phyloP scores from a whole-genome alignment of 257 asterid genomes.

The Capsicum baccatum region DNA sequence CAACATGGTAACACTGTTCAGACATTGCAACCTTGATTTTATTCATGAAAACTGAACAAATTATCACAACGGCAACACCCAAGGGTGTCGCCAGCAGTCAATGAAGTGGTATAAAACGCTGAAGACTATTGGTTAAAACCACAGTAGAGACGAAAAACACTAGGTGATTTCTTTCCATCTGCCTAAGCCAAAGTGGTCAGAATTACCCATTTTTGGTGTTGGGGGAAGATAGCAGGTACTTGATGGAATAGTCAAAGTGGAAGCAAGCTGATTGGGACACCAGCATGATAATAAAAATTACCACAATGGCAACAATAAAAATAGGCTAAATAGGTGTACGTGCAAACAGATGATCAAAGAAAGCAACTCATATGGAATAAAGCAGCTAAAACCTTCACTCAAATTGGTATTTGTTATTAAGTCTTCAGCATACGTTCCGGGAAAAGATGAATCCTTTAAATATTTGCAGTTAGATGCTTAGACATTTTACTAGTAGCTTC shows the following conservation, averaged over 20 bases:
- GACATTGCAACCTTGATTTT: background rate
- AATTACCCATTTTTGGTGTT: background rate
- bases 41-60: background rate
- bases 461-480: background rate
- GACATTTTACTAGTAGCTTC: background rate
- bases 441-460: background rate
- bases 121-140: background rate
- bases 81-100: background rate
- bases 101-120: background rate
- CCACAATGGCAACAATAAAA: background rate
- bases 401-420: background rate
- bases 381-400: background rate
- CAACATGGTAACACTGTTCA: background rate
- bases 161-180: background rate
- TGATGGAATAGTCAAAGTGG: background rate
- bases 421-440: background rate
- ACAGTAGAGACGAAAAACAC: background rate
- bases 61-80: background rate
- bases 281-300: background rate
- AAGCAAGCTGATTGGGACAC: background rate
- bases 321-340: background rate
- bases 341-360: constrained; percentile 11
- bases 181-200: background rate
- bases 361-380: background rate
- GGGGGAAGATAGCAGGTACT: background rate